Evolutionary conservation across 352 stramenopile species (phyloP).

Genomic region (Globisporangium camurandrum): DNA sequence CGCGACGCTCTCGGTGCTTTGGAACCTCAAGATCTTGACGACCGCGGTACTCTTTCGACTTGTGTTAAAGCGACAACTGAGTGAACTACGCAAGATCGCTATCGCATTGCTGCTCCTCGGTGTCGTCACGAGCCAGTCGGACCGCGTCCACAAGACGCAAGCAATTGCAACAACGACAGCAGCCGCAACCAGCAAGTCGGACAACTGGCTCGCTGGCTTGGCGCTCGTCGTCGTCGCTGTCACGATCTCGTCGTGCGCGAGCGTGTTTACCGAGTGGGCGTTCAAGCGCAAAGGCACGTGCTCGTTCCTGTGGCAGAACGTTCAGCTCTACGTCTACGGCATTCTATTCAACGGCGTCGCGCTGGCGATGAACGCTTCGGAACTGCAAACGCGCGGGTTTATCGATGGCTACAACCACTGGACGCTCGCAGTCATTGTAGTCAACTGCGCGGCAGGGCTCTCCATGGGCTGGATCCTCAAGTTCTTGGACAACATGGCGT

Average conservation of each 20-base stretch:
- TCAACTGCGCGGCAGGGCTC: conserved; percentile 71
- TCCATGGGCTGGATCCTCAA: conserved; percentile 79
- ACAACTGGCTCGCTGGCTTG: conserved; percentile 21
- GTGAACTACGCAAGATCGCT: conserved; percentile 63
- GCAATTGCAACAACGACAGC: conserved; percentile 9
- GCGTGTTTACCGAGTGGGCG: conserved; percentile 79
- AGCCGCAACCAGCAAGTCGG: conserved; percentile 7
- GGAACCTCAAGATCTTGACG: conserved; percentile 86
- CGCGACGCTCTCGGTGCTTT: conserved; percentile 79
- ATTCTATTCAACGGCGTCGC: conserved; percentile 76
- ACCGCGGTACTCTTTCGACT: conserved; percentile 80
- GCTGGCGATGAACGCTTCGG: conserved; percentile 37
- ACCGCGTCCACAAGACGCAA: conserved; percentile 27
- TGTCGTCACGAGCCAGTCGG: conserved; percentile 74
- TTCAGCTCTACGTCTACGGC: conserved; percentile 73
- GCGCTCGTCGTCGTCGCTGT: conserved; percentile 63
- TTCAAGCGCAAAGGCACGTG: conserved; percentile 75
- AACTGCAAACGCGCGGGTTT: conserved; percentile 45
- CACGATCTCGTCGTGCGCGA: conserved; percentile 75
- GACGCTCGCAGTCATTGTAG: conserved; percentile 65
- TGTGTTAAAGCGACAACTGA: conserved; percentile 65
- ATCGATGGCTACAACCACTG: conserved; percentile 78
- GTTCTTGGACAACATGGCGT: conserved; percentile 88
- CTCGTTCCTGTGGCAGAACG: conserved; percentile 80
- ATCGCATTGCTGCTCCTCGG: conserved; percentile 71